phyloP scores from a whole-genome alignment of 1,284 basidiomycete species.

The Ganoderma boninense region DNA sequence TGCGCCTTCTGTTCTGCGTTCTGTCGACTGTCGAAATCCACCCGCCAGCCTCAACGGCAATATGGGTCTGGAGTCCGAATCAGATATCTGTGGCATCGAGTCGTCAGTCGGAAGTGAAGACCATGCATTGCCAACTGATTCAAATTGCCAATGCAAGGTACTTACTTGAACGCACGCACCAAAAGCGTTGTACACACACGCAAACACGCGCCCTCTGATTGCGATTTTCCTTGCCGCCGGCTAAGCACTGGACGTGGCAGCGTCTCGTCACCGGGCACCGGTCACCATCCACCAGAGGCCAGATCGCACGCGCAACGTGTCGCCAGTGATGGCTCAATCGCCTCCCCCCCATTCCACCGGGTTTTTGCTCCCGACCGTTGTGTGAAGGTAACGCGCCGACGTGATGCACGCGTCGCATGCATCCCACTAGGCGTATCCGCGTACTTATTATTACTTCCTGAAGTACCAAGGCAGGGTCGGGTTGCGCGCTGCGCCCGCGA shows the following conservation, averaged over 20 bases:
- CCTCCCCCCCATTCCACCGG: not conserved
- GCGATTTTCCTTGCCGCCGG: not conserved
- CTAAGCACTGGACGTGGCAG: not conserved
- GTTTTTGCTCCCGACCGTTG: not conserved
- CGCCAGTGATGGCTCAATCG: not conserved
- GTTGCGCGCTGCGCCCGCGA: not conserved
- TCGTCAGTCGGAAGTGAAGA: not conserved
- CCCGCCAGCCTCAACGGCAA: not conserved
- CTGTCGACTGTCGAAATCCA: not conserved
- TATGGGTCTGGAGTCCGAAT: not conserved
- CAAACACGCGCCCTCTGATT: not conserved
- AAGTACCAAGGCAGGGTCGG: too few species aligned
- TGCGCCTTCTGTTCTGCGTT: not conserved
- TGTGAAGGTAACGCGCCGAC: not conserved
- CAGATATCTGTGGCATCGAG: not conserved
- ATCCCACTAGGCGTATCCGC: not conserved
- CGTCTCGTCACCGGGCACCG: not conserved
- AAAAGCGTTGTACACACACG: not conserved
- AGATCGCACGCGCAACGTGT: not conserved
- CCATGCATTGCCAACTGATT: too few species aligned
- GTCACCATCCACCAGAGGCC: not conserved
- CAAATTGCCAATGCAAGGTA: too few species aligned
- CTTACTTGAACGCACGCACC: not conserved
- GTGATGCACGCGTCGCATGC: not conserved
- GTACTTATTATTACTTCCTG: not conserved